Base-by-base conservation (phyloP, 148 eudicot genomes). In the Amaranthus palmeri region DNA sequence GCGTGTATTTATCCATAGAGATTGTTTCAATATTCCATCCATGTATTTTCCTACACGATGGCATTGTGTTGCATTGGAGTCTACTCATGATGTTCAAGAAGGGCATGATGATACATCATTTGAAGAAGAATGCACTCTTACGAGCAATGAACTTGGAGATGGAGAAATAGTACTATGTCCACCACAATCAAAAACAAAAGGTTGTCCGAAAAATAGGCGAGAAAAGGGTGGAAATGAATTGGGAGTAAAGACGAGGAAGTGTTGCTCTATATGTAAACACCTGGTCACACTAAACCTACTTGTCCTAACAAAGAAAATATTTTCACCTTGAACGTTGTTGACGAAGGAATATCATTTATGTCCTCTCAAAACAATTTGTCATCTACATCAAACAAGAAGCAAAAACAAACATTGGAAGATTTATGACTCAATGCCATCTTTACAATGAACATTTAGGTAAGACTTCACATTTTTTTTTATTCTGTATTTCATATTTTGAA, bases 131-230 rank as follows among this genome's bases (percentile, higher is more conserved):
- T 65, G 68, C 50, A 65, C 68, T 65, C 52, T 13, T 25, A 44
- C 17, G 15, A 52, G 52, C 7, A 25, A 36, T 36, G 44, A 12
- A 50, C 52, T 43, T 1, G 70, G 11, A 10, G 40, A 3, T 67
- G 57, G 11, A 10, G 40, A 15, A 50, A 10, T 4, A 1, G 8
- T 70, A n/a, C 4, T 45, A 17, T 17, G 61, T 46, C 65, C 63
- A 15, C 65, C 52, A 45, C 11, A 58, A 57, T 71, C 74, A 46
- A 71, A 60, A 42, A 58, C 17, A 47, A 71, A 71, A 56, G 74
- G 58, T 4, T 45, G 65, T 18, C 65, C 65, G 9, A 71, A 47
- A 25, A 46, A 25, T 36, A 71, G 36, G 25, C 14, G 58, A 47
- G 52, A 45, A 3, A 47, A 61, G 45, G 25, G 65, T 13, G 54